Conservation (phyloP, 2,329 filamentous ascomycete genomes). For the Aspergillus oerlinghausenensis region DNA sequence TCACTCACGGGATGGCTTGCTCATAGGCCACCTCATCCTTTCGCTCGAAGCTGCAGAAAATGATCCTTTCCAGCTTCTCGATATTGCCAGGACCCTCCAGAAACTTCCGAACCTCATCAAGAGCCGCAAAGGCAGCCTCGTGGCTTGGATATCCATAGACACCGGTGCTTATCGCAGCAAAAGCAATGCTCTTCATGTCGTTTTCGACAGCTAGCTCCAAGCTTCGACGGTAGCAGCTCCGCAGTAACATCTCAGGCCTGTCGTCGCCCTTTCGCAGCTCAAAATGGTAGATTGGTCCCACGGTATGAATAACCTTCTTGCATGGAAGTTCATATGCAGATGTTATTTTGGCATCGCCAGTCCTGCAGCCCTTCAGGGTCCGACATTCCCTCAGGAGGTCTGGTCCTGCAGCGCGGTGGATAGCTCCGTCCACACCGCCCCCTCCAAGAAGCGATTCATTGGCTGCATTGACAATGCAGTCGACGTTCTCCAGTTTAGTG, state of each 20-base stretch:
- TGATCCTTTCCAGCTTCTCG: slow-evolving; percentile 60
- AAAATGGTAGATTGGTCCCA: slow-evolving; percentile 70
- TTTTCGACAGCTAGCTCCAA: slow-evolving; percentile 67
- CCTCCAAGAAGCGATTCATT: slow-evolving; percentile 75
- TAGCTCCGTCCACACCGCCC: slow-evolving; percentile 85
- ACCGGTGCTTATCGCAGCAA: slow-evolving; percentile 81
- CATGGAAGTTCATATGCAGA: slow-evolving; percentile 70
- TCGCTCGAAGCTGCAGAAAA: slow-evolving; percentile 78
- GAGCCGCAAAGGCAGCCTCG: slow-evolving; percentile 68
- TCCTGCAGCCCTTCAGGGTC: slow-evolving; percentile 66
- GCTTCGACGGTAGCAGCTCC: slow-evolving; percentile 64
- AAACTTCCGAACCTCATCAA: slow-evolving; percentile 56
- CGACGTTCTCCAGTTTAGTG: slow-evolving; percentile 64
- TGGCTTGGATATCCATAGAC: slow-evolving; percentile 79
- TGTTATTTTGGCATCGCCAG: slow-evolving; percentile 80
- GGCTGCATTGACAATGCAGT: slow-evolving; percentile 90
- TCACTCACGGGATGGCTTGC: slow-evolving; percentile 65
- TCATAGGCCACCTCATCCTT: slow-evolving; percentile 76
- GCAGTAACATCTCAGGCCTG: slow-evolving; percentile 44
- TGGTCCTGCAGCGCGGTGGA: slow-evolving; percentile 75
- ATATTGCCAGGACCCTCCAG: slow-evolving; percentile 40
- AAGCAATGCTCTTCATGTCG: slow-evolving; percentile 68
- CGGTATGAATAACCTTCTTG: slow-evolving; percentile 79
- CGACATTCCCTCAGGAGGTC: slow-evolving; percentile 65
- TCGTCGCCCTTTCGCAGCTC: slow-evolving; percentile 32